phyloP scores from a whole-genome alignment of 2,329 filamentous ascomycete genomes.

The Blumeriella jaapii region DNA sequence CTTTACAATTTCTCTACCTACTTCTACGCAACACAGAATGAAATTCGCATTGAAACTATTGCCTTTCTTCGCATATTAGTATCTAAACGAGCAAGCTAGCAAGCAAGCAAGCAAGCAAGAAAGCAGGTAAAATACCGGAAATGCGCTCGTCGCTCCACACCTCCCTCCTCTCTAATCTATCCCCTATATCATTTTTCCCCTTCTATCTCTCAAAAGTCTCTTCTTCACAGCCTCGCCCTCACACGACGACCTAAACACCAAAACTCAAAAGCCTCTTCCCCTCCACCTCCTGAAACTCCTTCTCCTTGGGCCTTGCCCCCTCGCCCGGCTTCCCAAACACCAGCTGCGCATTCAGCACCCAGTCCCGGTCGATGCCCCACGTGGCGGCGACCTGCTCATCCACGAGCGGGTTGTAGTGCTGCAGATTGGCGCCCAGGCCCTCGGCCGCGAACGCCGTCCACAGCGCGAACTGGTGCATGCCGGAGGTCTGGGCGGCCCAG shows the following conservation, averaged over 20 bases:
- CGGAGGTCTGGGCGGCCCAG: slow-evolving; percentile 68
- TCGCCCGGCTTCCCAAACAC: slow-evolving; percentile 62
- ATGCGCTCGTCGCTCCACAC: no score
- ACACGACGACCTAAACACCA: slow-evolving; percentile 34
- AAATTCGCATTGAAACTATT: no score
- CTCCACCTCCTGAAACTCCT: slow-evolving; percentile 47
- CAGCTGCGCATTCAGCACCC: slow-evolving; percentile 72
- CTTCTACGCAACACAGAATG: no score
- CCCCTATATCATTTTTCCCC: no score
- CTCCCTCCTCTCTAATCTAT: no score
- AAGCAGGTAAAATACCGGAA: no score
- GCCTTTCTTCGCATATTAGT: no score
- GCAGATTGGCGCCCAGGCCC: slow-evolving; percentile 77
- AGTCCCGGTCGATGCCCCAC: slow-evolving; percentile 61
- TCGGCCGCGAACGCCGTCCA: slow-evolving; percentile 79
- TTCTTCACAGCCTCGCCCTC: no score
- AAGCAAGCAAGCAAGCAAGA: no score
- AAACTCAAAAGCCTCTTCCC: slow-evolving; percentile 57
- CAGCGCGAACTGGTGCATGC: slow-evolving; percentile 70
- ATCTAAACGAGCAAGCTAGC: no score
- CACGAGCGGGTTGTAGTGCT: slow-evolving; percentile 87
- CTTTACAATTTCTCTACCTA: no score
- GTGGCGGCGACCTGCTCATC: slow-evolving; percentile 55
- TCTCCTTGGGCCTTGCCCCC: slow-evolving; percentile 47
- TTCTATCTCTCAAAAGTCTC: no score